Conservation (phyloP, 306 rosid genomes). For the Cicer cuneatum region DNA sequence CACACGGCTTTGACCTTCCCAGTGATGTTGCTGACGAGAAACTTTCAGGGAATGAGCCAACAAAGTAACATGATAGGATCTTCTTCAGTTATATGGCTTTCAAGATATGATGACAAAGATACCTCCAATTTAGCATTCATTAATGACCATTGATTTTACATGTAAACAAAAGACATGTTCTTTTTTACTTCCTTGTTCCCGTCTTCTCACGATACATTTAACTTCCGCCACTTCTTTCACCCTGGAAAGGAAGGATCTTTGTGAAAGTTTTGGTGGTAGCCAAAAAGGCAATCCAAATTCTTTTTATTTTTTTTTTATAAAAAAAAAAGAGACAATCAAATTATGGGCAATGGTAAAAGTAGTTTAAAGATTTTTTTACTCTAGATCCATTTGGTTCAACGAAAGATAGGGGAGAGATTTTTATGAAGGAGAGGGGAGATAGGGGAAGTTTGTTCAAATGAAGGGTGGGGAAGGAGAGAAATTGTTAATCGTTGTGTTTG, state of each 20-base stretch:
- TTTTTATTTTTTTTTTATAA: too few species aligned
- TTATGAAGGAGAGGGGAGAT: too few species aligned
- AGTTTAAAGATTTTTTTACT: too few species aligned
- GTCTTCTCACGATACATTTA: background rate
- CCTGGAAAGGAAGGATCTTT: background rate
- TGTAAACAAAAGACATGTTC: background rate
- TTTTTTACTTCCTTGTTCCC: background rate
- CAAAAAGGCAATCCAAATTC: background rate
- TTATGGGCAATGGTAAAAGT: too few species aligned
- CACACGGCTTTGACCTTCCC: conserved; percentile 75
- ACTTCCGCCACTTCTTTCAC: background rate
- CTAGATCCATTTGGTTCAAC: too few species aligned
- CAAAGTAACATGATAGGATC: conserved; percentile 36
- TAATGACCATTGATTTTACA: conserved; percentile 16
- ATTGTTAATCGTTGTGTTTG: too few species aligned
- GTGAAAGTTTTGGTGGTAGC: background rate
- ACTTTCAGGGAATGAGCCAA: conserved; percentile 42
- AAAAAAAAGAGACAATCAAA: too few species aligned
- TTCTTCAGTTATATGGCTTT: conserved; percentile 23
- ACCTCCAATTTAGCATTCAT: conserved; percentile 6
- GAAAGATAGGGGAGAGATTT: too few species aligned
- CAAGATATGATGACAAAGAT: background rate
- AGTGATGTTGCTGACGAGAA: conserved; percentile 70
- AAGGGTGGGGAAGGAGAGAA: too few species aligned
- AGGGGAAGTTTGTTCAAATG: too few species aligned